These are phyloP conservation scores for Fusarium oxysporum DNA, from an alignment of 2,329 filamentous ascomycete species.

Conservation along the genomic window DNA sequence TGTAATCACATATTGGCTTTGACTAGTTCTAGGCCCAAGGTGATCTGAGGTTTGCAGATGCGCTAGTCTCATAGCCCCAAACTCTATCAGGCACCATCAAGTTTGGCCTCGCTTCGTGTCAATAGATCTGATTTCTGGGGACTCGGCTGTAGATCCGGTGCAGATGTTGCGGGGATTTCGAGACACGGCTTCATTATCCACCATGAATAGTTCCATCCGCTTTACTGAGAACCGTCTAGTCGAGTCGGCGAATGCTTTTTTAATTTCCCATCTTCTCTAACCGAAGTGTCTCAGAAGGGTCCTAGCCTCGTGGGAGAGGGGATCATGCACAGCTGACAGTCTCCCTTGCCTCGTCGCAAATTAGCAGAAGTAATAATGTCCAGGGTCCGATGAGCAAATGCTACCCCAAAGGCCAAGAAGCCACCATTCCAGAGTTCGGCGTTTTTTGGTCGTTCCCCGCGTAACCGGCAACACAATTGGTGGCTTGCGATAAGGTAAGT, in stretches of 20 bases:
- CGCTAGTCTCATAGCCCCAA: slow-evolving; percentile 18
- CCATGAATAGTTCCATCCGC: neutral
- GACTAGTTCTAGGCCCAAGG: slow-evolving; percentile 15
- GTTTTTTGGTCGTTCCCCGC: neutral
- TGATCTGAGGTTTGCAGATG: neutral
- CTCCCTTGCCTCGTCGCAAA: neutral
- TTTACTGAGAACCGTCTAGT: neutral
- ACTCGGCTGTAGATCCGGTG: neutral
- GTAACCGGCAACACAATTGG: neutral
- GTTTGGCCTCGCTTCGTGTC: neutral
- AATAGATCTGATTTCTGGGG: neutral
- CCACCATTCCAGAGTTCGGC: slow-evolving; percentile 20
- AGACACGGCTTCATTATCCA: neutral
- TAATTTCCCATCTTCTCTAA: neutral
- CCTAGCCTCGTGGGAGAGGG: slow-evolving; percentile 11
- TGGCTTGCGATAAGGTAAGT: slow-evolving; percentile 1
- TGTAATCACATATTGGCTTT: neutral
- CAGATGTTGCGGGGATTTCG: neutral
- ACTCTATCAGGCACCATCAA: neutral
- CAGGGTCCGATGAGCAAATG: neutral
- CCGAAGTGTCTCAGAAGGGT: neutral
- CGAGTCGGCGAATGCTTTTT: neutral
- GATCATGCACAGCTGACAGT: neutral
- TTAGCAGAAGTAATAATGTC: neutral
- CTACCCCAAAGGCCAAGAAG: neutral